Percentiles rank a stretch among this genome's conserved stretches.
Evolutionary conservation across 169 alveolate genomes (phyloP).

Genomic region (Cryptosporidium baileyi): DNA sequence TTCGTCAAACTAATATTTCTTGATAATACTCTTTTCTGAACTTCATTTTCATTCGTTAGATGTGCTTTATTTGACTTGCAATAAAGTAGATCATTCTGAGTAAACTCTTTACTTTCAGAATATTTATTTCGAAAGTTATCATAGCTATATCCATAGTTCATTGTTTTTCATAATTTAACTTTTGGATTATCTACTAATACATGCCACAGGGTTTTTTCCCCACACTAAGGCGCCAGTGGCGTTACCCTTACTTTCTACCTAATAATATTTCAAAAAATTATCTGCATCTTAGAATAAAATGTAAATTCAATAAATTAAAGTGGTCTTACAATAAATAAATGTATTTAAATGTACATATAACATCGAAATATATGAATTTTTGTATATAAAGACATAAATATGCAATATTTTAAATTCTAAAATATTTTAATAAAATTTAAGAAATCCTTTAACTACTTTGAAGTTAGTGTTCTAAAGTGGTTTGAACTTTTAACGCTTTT

Average conservation of each 20-base stretch:
- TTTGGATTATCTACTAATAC: not conserved
- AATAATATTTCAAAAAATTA: no score
- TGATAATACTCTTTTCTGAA: not conserved
- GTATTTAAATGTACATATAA: no score
- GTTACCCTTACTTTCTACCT: not conserved
- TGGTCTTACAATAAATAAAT: no score
- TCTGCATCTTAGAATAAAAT: no score
- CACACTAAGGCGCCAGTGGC: constrained; percentile 31
- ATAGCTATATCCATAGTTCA: constrained; percentile 48
- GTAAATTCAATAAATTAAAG: no score
- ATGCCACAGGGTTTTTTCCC: constrained; percentile 23
- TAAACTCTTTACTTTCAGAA: not conserved
- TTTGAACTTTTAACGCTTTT: constrained; percentile 11
- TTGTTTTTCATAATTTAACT: constrained; percentile 21
- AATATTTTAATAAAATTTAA: no score
- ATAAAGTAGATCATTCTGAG: not conserved
- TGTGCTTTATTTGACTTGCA: no score
- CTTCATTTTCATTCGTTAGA: not conserved
- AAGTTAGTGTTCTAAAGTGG: constrained; percentile 35
- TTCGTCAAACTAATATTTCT: not conserved
- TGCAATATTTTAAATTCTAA: no score
- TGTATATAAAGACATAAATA: no score
- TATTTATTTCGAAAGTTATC: constrained; percentile 2
- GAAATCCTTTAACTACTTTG: not conserved
- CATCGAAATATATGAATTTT: no score